phyloP scores from a whole-genome alignment of 108 stramenopile species.

The Skeletonema grethae region DNA sequence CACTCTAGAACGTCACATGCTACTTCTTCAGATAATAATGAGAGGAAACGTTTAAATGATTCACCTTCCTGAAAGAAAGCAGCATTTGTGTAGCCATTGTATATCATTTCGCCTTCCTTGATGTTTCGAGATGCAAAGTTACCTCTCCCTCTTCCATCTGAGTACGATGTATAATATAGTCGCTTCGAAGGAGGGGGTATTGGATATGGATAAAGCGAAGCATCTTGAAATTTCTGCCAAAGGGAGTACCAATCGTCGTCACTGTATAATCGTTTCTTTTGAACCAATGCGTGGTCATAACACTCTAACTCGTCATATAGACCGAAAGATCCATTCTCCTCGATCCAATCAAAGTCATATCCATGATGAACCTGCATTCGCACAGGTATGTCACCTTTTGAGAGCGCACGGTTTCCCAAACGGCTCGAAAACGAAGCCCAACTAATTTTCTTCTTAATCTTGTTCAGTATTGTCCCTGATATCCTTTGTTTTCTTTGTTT shows the following conservation, averaged over 20 bases:
- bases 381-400: neutral
- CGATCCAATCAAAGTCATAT: slow-evolving; percentile 11
- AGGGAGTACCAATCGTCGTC: neutral
- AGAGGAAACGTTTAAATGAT: slow-evolving; percentile 20
- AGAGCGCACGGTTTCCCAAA: too few species aligned
- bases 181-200: neutral
- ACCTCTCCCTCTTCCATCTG: slow-evolving; percentile 23
- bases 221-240: neutral
- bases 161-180: slow-evolving; percentile 9
- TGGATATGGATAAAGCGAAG: slow-evolving; percentile 5
- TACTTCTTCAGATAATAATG: slow-evolving; percentile 9
- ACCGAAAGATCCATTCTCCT: neutral
- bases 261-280: slow-evolving; percentile 2
- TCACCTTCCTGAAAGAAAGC: slow-evolving; percentile 21
- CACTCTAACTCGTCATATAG: slow-evolving; percentile 9
- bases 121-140: slow-evolving; percentile 27
- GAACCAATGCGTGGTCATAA: neutral
- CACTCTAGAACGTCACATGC: slow-evolving; percentile 30
- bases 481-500: neutral
- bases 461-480: neutral
- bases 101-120: slow-evolving; percentile 14
- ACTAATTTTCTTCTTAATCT: neutral
- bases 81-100: slow-evolving; percentile 24
- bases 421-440: too few species aligned
- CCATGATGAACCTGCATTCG: slow-evolving; percentile 1